Evolutionary conservation across 2,329 filamentous ascomycete species (phyloP), one percentile per base, ranked within the genome.

Genomic region (Apiospora sp.): DNA sequence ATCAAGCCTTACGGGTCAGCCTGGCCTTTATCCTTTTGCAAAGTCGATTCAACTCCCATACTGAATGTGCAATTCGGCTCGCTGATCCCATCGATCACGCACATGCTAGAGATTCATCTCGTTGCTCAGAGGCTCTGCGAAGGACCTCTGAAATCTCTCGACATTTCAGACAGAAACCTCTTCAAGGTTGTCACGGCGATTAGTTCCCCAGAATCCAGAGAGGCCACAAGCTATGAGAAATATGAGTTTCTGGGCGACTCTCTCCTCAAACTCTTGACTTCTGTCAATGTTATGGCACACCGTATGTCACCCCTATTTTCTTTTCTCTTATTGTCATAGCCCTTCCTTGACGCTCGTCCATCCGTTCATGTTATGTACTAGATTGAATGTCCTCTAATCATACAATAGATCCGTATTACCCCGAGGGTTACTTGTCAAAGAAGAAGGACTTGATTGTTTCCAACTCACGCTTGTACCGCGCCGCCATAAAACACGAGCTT

Each of bases 231-330:
- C 75, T 98, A 98, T 79, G 93, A 98, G 77, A 87, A 93, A 3
- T 84, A 97, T 0, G 96, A 98, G 79, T 97, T 97, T 76, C 84
- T 98, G 0, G 96, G 96, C 0, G 96, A 98, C 78, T 91, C 91
- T 0, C 86, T 97, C 1, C 86, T 98, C 49, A 98, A 98, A 78
- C 89, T 92, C 72, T 90, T 89, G 67, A 87, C 92, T 0, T 90
- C 91, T 0, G 80, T 94, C 1, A 92, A 94, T 71, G 86, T 95
- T 3, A 84, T 85, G 24, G 86, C 87, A 0, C 81, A 86, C 30
- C 79, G 89, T 90, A 79, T 81, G 87, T 81, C 34, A 13, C 27
- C 24, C 64, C 37, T n/a, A 16, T 44, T 64, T 6, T 22, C 12
- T 58, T 16, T 10, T 13, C 2, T 4, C 30, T n/a, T 19, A 71